Evolutionary conservation across 257 asterid genomes (phyloP).

Genomic region (Przewalskia tangutica): DNA sequence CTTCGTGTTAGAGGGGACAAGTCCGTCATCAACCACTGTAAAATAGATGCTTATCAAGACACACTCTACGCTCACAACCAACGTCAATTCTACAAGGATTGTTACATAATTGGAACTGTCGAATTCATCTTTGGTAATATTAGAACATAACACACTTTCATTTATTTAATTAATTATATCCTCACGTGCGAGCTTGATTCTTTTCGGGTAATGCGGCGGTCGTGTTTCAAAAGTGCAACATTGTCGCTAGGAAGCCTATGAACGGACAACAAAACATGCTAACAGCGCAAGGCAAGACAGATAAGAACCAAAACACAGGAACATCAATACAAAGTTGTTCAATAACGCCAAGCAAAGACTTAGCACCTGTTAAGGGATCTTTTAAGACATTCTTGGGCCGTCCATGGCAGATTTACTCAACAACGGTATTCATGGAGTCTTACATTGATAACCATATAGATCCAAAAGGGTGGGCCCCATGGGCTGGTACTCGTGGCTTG

Average conservation of each 20-base stretch:
- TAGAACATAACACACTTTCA: too few relatives aligned
- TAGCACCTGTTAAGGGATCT: neutral
- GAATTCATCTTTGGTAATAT: conserved; percentile 46
- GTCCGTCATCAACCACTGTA: conserved; percentile 36
- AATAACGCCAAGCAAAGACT: conserved; percentile 1
- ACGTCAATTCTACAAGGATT: conserved; percentile 48
- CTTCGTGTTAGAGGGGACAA: conserved; percentile 33
- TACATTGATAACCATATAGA: conserved; percentile 3
- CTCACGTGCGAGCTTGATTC: too few relatives aligned
- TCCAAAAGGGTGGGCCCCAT: conserved; percentile 9
- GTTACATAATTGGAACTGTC: conserved; percentile 38
- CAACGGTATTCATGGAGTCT: conserved; percentile 11
- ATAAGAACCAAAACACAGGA: conserved; percentile 27
- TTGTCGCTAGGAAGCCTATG: conserved; percentile 25
- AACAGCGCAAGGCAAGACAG: conserved; percentile 43
- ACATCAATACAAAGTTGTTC: conserved; percentile 27
- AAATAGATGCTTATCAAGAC: conserved; percentile 39
- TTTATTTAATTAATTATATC: too few relatives aligned
- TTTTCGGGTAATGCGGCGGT: conserved; percentile 9
- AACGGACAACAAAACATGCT: conserved; percentile 24
- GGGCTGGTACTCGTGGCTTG: conserved; percentile 2
- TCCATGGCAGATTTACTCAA: conserved; percentile 16
- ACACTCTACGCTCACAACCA: conserved; percentile 34
- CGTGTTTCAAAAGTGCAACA: conserved; percentile 31
- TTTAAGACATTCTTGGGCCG: conserved; percentile 11